These are phyloP conservation scores for Exutisphaerella laricina DNA, from an alignment of 2,329 filamentous ascomycete species.

Conservation along the genomic window DNA sequence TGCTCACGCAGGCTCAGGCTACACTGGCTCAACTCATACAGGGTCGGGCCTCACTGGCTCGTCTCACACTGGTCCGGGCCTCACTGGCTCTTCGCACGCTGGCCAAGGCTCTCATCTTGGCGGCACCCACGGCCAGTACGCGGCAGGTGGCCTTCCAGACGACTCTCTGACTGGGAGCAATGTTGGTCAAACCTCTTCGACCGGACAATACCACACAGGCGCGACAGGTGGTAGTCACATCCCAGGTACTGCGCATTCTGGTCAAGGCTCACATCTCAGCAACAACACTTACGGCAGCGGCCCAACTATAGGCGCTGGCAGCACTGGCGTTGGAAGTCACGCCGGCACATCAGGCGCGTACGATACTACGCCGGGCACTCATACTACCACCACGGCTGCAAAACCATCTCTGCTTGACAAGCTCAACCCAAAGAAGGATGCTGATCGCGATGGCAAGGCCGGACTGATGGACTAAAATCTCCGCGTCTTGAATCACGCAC, in stretches of 20 bases:
- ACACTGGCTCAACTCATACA: not conserved
- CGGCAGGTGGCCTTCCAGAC: conserved; percentile 9
- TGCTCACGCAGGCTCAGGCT: conserved; percentile 2
- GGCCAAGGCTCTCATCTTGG: conserved; percentile 4
- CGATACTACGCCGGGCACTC: not conserved
- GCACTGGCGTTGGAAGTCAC: conserved; percentile 5
- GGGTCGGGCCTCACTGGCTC: not conserved
- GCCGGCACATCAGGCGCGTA: conserved; percentile 6
- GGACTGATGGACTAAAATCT: conserved; percentile 50
- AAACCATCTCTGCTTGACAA: conserved; percentile 50
- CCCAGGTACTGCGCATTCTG: conserved; percentile 2
- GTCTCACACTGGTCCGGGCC: not conserved
- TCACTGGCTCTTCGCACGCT: conserved; percentile 7
- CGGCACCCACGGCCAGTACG: conserved; percentile 1
- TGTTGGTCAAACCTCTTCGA: conserved; percentile 5
- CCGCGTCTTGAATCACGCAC: too few species aligned
- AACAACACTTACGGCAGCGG: not conserved
- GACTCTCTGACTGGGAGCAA: conserved; percentile 14
- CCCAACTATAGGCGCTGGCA: conserved; percentile 3
- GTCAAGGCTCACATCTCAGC: not conserved
- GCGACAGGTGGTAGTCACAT: conserved; percentile 3
- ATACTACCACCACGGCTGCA: not conserved
- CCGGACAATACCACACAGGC: conserved; percentile 1
- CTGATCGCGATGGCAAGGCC: conserved; percentile 52
- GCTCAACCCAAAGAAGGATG: conserved; percentile 51